A percentile compares a stretch with the other conserved stretches of the same genome.
Conservation (phyloP, 164 flowering plant genomes). For the Hamamelis virginiana region DNA sequence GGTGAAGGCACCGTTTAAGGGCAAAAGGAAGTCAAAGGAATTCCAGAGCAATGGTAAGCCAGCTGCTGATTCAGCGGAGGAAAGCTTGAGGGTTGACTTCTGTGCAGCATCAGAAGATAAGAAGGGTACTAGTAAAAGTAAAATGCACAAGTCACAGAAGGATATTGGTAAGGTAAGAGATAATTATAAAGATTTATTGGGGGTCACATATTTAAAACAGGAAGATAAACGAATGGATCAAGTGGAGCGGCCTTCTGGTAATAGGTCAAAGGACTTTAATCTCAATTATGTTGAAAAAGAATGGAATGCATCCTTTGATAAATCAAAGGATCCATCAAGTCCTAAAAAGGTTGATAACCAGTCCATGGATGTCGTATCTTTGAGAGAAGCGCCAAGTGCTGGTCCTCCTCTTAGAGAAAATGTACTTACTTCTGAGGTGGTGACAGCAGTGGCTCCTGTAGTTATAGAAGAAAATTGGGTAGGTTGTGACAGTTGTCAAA, state of each 20-base stretch:
- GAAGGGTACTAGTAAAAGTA: constrained; percentile 25
- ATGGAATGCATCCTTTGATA: constrained; percentile 10
- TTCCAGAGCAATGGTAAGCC: constrained; percentile 18
- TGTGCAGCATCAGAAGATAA: constrained; percentile 24
- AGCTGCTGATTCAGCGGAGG: constrained; percentile 24
- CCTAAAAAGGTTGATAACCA: constrained; percentile 17
- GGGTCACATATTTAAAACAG: constrained; percentile 9
- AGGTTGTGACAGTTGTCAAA: constrained; percentile 47
- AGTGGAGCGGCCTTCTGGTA: constrained; percentile 15
- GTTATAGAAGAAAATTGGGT: constrained; percentile 55
- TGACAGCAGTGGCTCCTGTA: constrained; percentile 21
- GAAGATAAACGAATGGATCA: constrained; percentile 1
- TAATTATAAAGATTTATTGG: constrained; percentile 12
- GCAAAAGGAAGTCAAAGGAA: constrained; percentile 43
- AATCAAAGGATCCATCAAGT: constrained; percentile 18
- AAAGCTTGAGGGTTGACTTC: constrained; percentile 24
- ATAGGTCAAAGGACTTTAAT: constrained; percentile 16
- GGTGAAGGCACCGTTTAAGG: constrained; percentile 20
- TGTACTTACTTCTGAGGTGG: constrained; percentile 9
- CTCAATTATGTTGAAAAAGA: constrained; percentile 8
- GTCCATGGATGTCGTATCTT: neutral
- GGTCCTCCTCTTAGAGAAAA: constrained; percentile 7
- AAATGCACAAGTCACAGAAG: constrained; percentile 22
- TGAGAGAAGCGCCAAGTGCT: constrained; percentile 16
- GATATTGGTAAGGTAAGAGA: constrained; percentile 20